These are phyloP conservation scores for Petunia secreta DNA, from an alignment of 257 asterid species.

Conservation along the genomic window DNA sequence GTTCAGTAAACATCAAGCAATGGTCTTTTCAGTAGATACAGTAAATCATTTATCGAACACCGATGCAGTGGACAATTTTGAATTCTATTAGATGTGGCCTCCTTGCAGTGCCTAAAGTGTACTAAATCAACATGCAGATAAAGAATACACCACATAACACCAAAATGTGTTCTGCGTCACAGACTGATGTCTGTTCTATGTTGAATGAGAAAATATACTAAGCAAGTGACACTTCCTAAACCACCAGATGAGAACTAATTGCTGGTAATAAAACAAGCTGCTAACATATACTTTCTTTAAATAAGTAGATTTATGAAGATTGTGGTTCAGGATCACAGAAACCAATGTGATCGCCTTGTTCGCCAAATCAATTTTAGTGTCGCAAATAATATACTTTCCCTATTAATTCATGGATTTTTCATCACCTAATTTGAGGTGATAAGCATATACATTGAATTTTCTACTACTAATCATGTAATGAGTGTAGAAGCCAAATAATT, in stretches of 20 bases:
- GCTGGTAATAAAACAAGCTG: not conserved
- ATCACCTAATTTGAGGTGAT: not conserved
- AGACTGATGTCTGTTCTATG: not conserved
- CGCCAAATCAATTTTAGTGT: not conserved
- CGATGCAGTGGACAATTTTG: not conserved
- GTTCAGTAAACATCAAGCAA: not conserved
- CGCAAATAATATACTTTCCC: not conserved
- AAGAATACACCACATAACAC: not conserved
- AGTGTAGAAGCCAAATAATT: no score
- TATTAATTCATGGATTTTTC: not conserved
- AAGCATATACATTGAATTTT: not conserved
- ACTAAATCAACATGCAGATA: conserved; percentile 6
- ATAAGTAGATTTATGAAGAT: not conserved
- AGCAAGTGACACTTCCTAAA: not conserved
- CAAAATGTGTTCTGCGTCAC: not conserved
- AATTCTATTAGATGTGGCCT: not conserved
- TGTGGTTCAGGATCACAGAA: not conserved
- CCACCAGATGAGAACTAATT: not conserved
- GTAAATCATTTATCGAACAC: conserved; percentile 1
- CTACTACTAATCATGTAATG: not conserved
- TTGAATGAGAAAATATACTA: not conserved
- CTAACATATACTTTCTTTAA: not conserved
- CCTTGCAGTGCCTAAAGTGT: conserved; percentile 4
- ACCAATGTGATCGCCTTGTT: not conserved
- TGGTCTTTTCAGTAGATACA: not conserved